Conservation (phyloP, 2,329 filamentous ascomycete genomes). For the Lojkania enalia region DNA sequence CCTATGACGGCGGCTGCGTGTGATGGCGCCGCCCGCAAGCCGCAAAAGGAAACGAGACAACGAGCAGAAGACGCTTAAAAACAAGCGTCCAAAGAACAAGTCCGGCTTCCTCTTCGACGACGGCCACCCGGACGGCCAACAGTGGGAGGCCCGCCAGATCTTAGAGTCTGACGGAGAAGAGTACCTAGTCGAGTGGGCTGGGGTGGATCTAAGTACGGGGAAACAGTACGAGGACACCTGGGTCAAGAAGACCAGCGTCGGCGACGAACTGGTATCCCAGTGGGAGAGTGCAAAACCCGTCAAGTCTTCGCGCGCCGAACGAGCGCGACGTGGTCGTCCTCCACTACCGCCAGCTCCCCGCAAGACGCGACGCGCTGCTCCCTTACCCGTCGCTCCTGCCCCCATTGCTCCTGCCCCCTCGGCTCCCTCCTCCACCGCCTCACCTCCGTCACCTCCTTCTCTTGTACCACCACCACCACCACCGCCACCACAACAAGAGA, state of each 20-base stretch:
- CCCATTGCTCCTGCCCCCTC: too few relatives aligned
- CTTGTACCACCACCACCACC: neutral
- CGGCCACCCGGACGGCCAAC: too few relatives aligned
- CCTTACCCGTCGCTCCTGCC: too few relatives aligned
- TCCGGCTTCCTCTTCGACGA: too few relatives aligned
- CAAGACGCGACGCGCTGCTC: neutral
- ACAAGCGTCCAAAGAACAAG: too few relatives aligned
- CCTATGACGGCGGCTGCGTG: too few relatives aligned
- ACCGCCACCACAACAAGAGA: neutral
- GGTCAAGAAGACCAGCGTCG: constrained; percentile 49
- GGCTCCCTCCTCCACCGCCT: too few relatives aligned
- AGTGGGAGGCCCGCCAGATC: constrained; percentile 21
- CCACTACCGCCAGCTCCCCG: too few relatives aligned
- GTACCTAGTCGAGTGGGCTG: constrained; percentile 63
- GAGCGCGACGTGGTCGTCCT: too few relatives aligned
- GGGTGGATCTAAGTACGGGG: constrained; percentile 53
- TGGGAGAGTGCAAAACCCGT: constrained; percentile 22
- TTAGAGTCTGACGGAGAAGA: constrained; percentile 27
- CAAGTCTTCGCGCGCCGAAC: too few relatives aligned
- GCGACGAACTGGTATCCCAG: constrained; percentile 37
- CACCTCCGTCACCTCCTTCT: too few relatives aligned
- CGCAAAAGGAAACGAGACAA: neutral
- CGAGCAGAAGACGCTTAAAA: constrained; percentile 5
- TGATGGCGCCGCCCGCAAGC: neutral
- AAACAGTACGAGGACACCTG: constrained; percentile 55